Base-by-base conservation (phyloP, 1,284 basidiomycete species). In the Ustilago loliicola region DNA sequence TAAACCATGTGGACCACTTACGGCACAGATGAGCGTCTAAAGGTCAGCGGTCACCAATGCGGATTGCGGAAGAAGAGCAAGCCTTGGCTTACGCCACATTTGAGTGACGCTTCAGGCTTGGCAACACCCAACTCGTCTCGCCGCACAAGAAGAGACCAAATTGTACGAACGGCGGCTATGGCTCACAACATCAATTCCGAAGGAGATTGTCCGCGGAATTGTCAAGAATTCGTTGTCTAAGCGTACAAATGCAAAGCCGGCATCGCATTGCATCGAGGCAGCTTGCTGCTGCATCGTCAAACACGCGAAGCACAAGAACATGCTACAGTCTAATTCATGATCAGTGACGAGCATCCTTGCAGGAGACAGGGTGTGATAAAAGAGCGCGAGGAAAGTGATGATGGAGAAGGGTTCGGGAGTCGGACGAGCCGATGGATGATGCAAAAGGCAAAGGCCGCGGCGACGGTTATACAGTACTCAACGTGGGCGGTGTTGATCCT, bases 41-140 rank as follows among this genome's bases (percentile, higher is more conserved):
- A 11, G 23, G 56, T 54, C 30, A 36, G 52, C 34, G 32, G 21
- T 19, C 17, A 17, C 21, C 17, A 34, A 5, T 6, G 32, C 13
- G 13, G 9, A 8, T 38, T 38, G 9, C 17, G 36, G 9, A 15
- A 15, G 3, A 15, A 38, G 36, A 38, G 36, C 15, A 8, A 45
- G 40, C 21, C 58, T 60, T 60, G 48, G 58, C 47, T 50, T 50
- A 60, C 58, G 48, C 32, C 47, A 51, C 51, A 7, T 30, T 29
- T 40, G 34, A 30, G 25, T 27, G 25, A 27, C 29, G 25, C 25
- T 13, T 25, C 36, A 30, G 50, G 25, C 50, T 59, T 60, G 48
- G 48, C 45, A 32, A 38, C 36, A 21, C 11, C 7, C n/a, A 40
- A 2, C 38, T 7, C 42, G 42, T 45, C 21, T 45, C 42, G 42